These are phyloP conservation scores for Blakeslea trispora DNA, from an alignment of 371 early-diverging fungal genomes.

Conservation along the genomic window DNA sequence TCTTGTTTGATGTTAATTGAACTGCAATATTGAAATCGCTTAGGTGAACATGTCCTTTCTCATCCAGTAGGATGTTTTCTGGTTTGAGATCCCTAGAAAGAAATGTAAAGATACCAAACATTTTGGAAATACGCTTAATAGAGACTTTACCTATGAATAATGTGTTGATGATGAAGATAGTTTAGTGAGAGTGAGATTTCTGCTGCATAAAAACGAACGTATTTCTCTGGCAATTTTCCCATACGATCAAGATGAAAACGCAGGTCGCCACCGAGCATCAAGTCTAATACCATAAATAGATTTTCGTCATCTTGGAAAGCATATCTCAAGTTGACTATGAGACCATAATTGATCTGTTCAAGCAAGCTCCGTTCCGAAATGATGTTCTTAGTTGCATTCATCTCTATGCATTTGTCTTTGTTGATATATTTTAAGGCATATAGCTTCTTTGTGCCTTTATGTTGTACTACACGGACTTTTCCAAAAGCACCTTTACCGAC, in stretches of 20 bases:
- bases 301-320: slow-evolving; percentile 85
- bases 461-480: slow-evolving; percentile 86
- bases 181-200: slow-evolving; percentile 68
- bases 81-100: slow-evolving; percentile 82
- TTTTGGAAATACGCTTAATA: no score
- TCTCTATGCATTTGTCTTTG: slow-evolving; percentile 60
- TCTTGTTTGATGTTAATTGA: slow-evolving; percentile 10
- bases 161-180: slow-evolving; percentile 66
- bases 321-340: slow-evolving; percentile 75
- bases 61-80: slow-evolving; percentile 88
- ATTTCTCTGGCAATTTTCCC: slow-evolving; percentile 66
- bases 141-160: slow-evolving; percentile 58
- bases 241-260: slow-evolving; percentile 73
- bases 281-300: slow-evolving; percentile 79
- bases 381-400: slow-evolving; percentile 57
- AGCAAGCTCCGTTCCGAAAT: slow-evolving; percentile 59
- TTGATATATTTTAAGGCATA: slow-evolving; percentile 68
- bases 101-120: no score
- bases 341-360: slow-evolving; percentile 49
- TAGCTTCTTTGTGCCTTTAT: slow-evolving; percentile 63
- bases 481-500: slow-evolving; percentile 80
- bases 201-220: slow-evolving; percentile 79
- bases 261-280: slow-evolving; percentile 90
- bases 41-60: slow-evolving; percentile 81
- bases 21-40: slow-evolving; percentile 91